phyloP scores from a whole-genome alignment of 2,329 filamentous ascomycete species.

The Fusarium irregulare region DNA sequence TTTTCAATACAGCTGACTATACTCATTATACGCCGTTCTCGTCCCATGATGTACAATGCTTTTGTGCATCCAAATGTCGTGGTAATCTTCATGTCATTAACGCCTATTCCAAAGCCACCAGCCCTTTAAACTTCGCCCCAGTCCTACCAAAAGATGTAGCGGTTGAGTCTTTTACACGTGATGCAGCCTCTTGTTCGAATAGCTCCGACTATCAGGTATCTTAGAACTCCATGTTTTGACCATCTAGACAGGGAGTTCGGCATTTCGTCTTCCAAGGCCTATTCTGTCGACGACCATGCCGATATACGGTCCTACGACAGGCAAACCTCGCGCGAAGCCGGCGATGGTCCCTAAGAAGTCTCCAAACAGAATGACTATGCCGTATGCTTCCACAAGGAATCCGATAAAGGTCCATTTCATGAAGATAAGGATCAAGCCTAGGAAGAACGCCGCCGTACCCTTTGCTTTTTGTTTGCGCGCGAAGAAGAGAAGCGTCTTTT shows the following conservation, averaged over 20 bases:
- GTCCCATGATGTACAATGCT: slow-evolving; percentile 20
- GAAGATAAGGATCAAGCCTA: slow-evolving; percentile 85
- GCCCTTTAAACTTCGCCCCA: slow-evolving; percentile 35
- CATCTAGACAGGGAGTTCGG: slow-evolving; percentile 78
- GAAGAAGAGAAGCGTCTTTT: slow-evolving; percentile 95
- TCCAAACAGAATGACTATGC: slow-evolving; percentile 92
- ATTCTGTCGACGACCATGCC: slow-evolving; percentile 77
- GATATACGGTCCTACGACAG: slow-evolving; percentile 88
- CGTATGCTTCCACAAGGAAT: slow-evolving; percentile 91
- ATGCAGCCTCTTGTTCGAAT: not conserved
- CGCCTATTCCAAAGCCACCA: slow-evolving; percentile 41
- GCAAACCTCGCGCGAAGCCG: slow-evolving; percentile 85
- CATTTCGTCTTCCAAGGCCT: slow-evolving; percentile 76
- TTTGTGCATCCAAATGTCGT: slow-evolving; percentile 20
- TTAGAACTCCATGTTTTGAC: not conserved
- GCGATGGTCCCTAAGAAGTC: slow-evolving; percentile 96
- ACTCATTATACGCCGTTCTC: slow-evolving; percentile 19
- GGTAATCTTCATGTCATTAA: slow-evolving; percentile 33
- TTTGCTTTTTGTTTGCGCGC: slow-evolving; percentile 91
- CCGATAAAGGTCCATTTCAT: slow-evolving; percentile 91
- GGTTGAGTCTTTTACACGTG: slow-evolving; percentile 8
- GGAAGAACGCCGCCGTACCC: slow-evolving; percentile 88
- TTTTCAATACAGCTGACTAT: slow-evolving; percentile 18
- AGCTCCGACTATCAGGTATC: not conserved
- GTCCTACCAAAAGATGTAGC: slow-evolving; percentile 27